A percentile compares a stretch with the other conserved stretches of the same genome.
phyloP scores from a whole-genome alignment of 108 stramenopile genomes.

The Discostella pseudostelligera region DNA sequence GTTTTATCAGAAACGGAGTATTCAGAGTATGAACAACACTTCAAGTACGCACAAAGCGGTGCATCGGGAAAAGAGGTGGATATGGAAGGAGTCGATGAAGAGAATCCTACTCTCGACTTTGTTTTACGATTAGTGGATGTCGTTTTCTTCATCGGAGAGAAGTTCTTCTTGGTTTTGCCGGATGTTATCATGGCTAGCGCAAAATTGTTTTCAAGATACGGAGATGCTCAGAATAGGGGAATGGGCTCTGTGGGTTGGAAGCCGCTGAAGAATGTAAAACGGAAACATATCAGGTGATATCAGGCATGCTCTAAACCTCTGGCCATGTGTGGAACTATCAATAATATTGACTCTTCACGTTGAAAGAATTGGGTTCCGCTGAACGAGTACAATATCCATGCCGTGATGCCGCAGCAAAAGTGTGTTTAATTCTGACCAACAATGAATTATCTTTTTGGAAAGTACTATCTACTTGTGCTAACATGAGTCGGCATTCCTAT shows the following conservation, averaged over 20 bases:
- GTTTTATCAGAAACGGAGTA: constrained; percentile 69
- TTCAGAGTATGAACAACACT: constrained; percentile 54
- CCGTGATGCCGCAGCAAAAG: no score
- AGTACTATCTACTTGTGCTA: no score
- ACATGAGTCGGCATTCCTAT: no score
- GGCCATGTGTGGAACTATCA: no score
- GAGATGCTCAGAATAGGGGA: constrained; percentile 44
- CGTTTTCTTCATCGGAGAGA: constrained; percentile 68
- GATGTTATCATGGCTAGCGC: constrained; percentile 26
- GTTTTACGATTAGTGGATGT: constrained; percentile 62
- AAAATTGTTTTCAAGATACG: constrained; percentile 26
- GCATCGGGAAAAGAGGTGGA: constrained; percentile 41
- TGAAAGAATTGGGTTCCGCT: no score
- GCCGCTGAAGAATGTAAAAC: constrained; percentile 38
- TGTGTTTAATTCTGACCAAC: no score
- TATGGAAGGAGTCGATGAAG: constrained; percentile 21
- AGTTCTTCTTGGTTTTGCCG: constrained; percentile 56
- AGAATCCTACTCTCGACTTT: constrained; percentile 41
- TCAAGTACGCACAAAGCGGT: constrained; percentile 43
- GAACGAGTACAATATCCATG: no score
- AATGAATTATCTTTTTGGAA: no score
- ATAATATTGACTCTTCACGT: no score
- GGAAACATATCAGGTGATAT: no score
- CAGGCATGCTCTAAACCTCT: not conserved
- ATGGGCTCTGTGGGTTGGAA: constrained; percentile 47